These are phyloP conservation scores for Monosporascus cannonballus DNA, from an alignment of 2,329 filamentous ascomycete species.

Conservation along the genomic window DNA sequence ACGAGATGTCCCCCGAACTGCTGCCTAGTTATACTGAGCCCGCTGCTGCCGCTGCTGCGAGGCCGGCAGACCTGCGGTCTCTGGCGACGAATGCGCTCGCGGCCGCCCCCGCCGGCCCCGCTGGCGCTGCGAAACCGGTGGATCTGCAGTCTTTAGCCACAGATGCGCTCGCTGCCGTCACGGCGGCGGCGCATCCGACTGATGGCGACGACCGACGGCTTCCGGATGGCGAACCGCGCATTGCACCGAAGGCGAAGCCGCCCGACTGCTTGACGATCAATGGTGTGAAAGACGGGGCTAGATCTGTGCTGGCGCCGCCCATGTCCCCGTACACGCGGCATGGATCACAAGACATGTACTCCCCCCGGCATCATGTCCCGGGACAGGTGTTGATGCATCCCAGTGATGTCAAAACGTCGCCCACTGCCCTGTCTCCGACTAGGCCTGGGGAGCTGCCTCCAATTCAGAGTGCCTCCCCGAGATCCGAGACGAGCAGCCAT, in stretches of 20 bases:
- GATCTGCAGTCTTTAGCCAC: conserved; percentile 22
- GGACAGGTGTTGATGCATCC: conserved; percentile 25
- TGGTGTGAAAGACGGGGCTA: conserved; percentile 12
- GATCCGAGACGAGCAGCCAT: conserved; percentile 30
- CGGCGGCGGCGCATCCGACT: conserved; percentile 14
- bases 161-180: conserved; percentile 20
- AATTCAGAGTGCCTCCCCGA: conserved; percentile 32
- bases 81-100: conserved; percentile 17
- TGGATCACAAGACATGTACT: conserved; percentile 18
- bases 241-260: conserved; percentile 11
- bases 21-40: conserved; percentile 9
- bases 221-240: conserved; percentile 8
- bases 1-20: conserved; percentile 25
- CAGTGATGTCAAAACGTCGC: conserved; percentile 29
- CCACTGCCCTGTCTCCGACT: conserved; percentile 21
- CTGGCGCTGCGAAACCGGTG: conserved; percentile 6
- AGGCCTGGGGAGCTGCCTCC: conserved; percentile 25
- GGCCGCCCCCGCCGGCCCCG: neutral
- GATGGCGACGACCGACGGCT: conserved; percentile 12
- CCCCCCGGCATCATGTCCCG: conserved; percentile 16
- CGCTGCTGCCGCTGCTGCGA: conserved; percentile 8
- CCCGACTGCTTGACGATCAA: conserved; percentile 9
- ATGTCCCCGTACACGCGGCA: conserved; percentile 23
- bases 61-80: conserved; percentile 17
- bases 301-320: conserved; percentile 22